A percentile compares a stretch with the other conserved stretches of the same genome.
These are phyloP conservation scores for Phoma sp. DNA, from an alignment of 2,329 filamentous ascomycete species.

Conservation along the genomic window DNA sequence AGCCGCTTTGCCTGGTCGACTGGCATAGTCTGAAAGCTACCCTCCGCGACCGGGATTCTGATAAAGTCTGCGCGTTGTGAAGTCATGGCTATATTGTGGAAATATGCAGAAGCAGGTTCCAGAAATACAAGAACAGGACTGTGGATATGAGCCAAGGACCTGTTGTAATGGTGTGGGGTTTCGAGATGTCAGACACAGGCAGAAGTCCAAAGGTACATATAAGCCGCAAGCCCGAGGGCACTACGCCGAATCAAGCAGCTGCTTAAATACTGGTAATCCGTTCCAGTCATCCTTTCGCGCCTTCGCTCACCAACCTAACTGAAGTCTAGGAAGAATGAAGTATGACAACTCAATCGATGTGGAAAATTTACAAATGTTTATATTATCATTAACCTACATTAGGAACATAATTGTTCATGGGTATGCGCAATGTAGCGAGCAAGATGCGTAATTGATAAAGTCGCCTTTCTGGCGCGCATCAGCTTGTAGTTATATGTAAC, in stretches of 20 bases:
- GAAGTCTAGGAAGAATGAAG: no score
- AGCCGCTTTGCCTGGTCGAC: conserved; percentile 28
- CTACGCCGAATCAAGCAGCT: conserved; percentile 10
- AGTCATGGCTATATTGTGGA: conserved; percentile 10
- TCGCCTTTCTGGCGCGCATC: neutral
- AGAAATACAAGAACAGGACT: no score
- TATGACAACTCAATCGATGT: neutral
- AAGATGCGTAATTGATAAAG: neutral
- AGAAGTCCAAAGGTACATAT: neutral
- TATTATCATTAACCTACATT: neutral
- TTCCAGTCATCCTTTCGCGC: neutral
- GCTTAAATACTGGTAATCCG: neutral
- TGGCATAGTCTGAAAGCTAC: conserved; percentile 28
- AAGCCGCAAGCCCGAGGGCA: neutral
- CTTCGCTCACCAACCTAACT: neutral
- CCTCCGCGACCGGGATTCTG: conserved; percentile 14
- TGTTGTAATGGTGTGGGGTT: neutral
- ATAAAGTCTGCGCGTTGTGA: conserved; percentile 27
- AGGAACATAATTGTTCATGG: neutral
- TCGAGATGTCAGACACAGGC: neutral
- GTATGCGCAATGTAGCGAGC: neutral
- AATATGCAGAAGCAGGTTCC: neutral
- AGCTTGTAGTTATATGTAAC: neutral
- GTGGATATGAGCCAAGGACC: neutral
- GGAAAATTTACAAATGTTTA: neutral